Conservation (phyloP, 108 stramenopile genomes). For the Cyclotella atomus region DNA sequence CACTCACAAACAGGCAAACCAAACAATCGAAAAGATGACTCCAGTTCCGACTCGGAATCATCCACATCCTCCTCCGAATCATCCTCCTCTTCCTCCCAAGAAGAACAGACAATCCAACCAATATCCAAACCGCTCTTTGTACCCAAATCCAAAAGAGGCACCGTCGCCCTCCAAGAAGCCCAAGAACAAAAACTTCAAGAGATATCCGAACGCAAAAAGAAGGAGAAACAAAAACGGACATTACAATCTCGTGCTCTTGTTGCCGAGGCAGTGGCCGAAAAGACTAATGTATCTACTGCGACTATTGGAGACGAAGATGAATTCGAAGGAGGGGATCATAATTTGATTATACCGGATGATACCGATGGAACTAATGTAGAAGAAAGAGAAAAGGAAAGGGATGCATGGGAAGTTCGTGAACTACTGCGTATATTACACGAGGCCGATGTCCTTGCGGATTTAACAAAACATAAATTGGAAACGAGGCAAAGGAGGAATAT, state of each 20-base stretch:
- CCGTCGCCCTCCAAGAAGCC: conserved; percentile 52
- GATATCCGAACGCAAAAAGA: conserved; percentile 39
- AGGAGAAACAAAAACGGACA: conserved; percentile 58
- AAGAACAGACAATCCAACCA: conserved; percentile 24
- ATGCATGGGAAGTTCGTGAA: conserved; percentile 87
- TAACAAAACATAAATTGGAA: conserved; percentile 61
- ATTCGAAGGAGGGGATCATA: conserved; percentile 42
- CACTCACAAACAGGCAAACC: background rate
- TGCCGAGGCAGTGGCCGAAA: conserved; percentile 51
- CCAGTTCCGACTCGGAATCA: conserved; percentile 34
- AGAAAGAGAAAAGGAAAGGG: conserved; percentile 45
- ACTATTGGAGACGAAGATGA: conserved; percentile 53
- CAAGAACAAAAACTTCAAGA: conserved; percentile 62
- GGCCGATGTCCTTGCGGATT: conserved; percentile 58
- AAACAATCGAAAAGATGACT: background rate
- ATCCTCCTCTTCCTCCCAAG: conserved; percentile 33
- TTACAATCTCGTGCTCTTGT: conserved; percentile 82
- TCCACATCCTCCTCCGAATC: conserved; percentile 22
- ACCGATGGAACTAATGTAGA: conserved; percentile 56
- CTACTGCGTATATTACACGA: conserved; percentile 71
- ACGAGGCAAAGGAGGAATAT: conserved; percentile 74
- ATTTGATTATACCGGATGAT: conserved; percentile 50
- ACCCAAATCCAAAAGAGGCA: conserved; percentile 72
- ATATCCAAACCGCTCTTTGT: conserved; percentile 76
- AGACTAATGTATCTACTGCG: conserved; percentile 3